Evolutionary conservation across 164 flowering plant genomes (phyloP).

Genomic region (Amborella trichopoda): DNA sequence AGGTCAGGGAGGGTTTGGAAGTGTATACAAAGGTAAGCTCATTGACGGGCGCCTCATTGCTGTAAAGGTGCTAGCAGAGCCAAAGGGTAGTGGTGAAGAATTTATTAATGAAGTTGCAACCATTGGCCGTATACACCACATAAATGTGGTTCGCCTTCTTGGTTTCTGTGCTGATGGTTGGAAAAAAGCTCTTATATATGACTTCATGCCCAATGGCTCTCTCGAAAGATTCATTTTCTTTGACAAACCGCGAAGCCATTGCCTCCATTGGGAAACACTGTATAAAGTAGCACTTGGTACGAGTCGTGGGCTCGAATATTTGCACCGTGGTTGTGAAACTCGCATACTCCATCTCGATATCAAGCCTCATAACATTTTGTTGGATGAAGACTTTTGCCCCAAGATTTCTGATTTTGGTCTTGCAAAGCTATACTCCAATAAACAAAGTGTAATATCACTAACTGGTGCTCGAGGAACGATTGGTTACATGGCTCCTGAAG

Average conservation of each 20-base stretch:
- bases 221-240: constrained; percentile 4
- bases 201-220: constrained; percentile 7
- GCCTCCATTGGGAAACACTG: not conserved
- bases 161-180: constrained; percentile 4
- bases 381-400: constrained; percentile 3
- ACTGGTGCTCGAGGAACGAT: constrained; percentile 2
- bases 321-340: constrained; percentile 4
- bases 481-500: constrained; percentile 8
- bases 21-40: constrained; percentile 34
- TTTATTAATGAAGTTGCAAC: constrained; percentile 9
- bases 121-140: constrained; percentile 4
- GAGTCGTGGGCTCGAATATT: constrained; percentile 1
- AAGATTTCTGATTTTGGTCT: constrained; percentile 7
- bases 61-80: constrained; percentile 23
- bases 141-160: constrained; percentile 6
- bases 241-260: not conserved
- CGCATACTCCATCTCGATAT: constrained; percentile 8
- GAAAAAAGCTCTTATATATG: constrained; percentile 5
- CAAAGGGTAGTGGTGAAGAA: constrained; percentile 3
- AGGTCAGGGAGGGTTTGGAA: constrained; percentile 38
- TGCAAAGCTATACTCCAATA: not conserved
- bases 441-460: not conserved
- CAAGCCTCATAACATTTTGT: constrained; percentile 8
- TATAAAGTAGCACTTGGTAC: not conserved
- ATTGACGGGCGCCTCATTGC: constrained; percentile 22